Conservation (phyloP, 2,329 filamentous ascomycete species). For the Ceratocystis alfenasii region DNA sequence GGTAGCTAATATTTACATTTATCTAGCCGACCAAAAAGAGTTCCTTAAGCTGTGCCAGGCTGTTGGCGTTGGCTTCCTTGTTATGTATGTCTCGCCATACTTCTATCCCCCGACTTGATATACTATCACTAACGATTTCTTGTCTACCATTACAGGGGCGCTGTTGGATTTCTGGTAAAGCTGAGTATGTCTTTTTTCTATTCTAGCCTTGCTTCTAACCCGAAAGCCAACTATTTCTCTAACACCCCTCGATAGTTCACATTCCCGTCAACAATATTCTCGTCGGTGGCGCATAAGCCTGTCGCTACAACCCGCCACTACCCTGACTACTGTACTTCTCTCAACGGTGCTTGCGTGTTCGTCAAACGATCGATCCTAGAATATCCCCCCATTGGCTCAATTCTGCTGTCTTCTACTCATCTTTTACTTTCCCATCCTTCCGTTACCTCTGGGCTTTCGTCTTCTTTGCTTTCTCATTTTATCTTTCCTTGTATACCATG, state of each 20-base stretch:
- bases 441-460: no score
- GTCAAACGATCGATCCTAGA: no score
- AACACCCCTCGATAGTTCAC: constrained; percentile 39
- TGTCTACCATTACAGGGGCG: constrained; percentile 31
- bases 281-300: constrained; percentile 49
- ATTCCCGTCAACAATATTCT: constrained; percentile 60
- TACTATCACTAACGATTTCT: neutral
- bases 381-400: neutral
- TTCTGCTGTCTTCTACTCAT: neutral
- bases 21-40: constrained; percentile 33
- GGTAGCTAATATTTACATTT: constrained; percentile 8
- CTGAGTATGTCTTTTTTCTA: constrained; percentile 39
- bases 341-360: no score
- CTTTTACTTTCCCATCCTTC: neutral
- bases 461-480: neutral
- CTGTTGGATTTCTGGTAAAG: constrained; percentile 59
- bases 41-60: constrained; percentile 42
- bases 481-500: constrained; percentile 13
- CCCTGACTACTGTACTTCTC: no score
- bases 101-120: neutral
- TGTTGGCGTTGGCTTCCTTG: constrained; percentile 56
- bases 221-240: neutral
- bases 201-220: constrained; percentile 1
- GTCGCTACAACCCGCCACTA: neutral
- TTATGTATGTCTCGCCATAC: constrained; percentile 38